phyloP scores from a whole-genome alignment of 768 basidiomycete genomes.

The Leccinum disarticulatum region DNA sequence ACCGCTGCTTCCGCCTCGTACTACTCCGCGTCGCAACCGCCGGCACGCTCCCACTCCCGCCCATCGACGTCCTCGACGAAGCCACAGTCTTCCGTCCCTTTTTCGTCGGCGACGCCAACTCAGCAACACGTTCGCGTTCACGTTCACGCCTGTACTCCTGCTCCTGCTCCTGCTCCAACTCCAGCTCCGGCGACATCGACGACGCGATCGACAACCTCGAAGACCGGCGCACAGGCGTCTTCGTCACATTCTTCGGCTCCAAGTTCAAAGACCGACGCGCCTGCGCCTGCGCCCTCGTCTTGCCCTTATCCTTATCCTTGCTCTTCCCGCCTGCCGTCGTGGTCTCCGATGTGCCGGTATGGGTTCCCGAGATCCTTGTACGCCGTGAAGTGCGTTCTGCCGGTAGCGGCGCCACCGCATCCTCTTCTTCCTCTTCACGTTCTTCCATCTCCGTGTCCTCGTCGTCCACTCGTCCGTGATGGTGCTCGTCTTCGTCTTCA shows the following conservation, averaged over 20 bases:
- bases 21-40: slow-evolving; percentile 28
- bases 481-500: slow-evolving; percentile 33
- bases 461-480: slow-evolving; percentile 23
- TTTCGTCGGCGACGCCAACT: slow-evolving; percentile 26
- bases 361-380: slow-evolving; percentile 16
- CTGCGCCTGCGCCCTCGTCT: slow-evolving; percentile 14
- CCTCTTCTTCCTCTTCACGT: slow-evolving; percentile 30
- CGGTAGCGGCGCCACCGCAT: slow-evolving; percentile 36
- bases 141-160: background rate
- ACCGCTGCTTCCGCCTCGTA: slow-evolving; percentile 32
- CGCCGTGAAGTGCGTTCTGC: slow-evolving; percentile 20
- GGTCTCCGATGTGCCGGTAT: slow-evolving; percentile 10
- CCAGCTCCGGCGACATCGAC: slow-evolving; percentile 34
- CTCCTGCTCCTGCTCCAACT: background rate
- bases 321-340: slow-evolving; percentile 7
- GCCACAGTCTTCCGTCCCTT: slow-evolving; percentile 24
- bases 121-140: background rate
- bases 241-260: background rate
- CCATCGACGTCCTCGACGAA: slow-evolving; percentile 9
- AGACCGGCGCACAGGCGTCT: slow-evolving; percentile 37
- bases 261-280: background rate
- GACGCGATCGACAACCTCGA: slow-evolving; percentile 38
- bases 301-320: slow-evolving; percentile 14
- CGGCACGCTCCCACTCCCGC: slow-evolving; percentile 10
- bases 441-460: slow-evolving; percentile 25